phyloP scores from a whole-genome alignment of 164 flowering plant species.

The Annona cherimola region DNA sequence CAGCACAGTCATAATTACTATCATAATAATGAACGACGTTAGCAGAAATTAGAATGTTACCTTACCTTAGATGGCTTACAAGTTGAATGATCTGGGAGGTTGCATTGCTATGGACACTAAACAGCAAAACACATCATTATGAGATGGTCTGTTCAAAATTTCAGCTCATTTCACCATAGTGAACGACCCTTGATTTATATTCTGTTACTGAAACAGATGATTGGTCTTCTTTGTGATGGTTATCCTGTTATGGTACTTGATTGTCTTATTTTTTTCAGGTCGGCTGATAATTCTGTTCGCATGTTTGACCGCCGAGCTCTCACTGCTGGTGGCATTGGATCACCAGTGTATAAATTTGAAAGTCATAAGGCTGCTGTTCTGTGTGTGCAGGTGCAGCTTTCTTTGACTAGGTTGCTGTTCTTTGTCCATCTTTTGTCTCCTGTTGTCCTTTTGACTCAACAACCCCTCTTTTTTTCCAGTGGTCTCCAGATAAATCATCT shows the following conservation, averaged over 20 bases:
- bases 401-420: background rate
- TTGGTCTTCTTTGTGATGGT: background rate
- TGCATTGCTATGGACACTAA: too few species aligned
- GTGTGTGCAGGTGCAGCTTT: conserved; percentile 69
- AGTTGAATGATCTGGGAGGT: too few species aligned
- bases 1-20: background rate
- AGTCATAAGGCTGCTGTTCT: conserved; percentile 87
- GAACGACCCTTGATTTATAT: too few species aligned
- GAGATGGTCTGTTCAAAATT: too few species aligned
- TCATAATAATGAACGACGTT: background rate
- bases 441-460: background rate
- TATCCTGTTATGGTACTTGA: background rate
- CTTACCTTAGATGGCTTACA: too few species aligned
- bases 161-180: too few species aligned
- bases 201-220: too few species aligned
- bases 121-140: too few species aligned
- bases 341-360: conserved; percentile 76
- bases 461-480: conserved; percentile 39
- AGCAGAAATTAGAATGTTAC: too few species aligned
- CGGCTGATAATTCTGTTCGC: conserved; percentile 91
- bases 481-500: conserved; percentile 90
- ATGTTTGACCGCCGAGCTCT: conserved; percentile 95
- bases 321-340: conserved; percentile 62
- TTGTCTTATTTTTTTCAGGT: conserved; percentile 37
- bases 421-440: background rate